Base-by-base conservation (phyloP, 2,329 filamentous ascomycete species). In the Akanthomyces uredinophilus region DNA sequence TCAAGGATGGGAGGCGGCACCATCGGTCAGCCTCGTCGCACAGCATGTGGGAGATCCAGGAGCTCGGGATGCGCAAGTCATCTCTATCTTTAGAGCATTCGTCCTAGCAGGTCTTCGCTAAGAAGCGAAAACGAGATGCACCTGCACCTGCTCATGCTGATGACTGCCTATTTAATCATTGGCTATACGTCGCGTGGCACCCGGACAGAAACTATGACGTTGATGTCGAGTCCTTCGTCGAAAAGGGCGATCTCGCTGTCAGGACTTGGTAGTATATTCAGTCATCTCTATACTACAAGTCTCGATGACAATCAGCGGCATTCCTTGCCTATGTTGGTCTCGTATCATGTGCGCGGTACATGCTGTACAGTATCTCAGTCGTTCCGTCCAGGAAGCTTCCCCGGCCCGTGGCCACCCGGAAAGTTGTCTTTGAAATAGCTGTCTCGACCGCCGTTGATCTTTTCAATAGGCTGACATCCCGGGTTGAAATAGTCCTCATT, bases 401-500 rank as follows among this genome's bases (percentile, higher is more conserved):
- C 18, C 16, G 52, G 51, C 14, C 13, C 20, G 27, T 16, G 35
- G 1, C 20, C 35, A 1, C 52, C 60, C 3, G 46, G 53, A 16
- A 51, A 53, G 6, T 27, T 37, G 35, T 50, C 10, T 18, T 35
- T 27, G 8, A 54, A 63, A 29, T 54, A 63, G 1, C 10, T 35
- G 10, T 55, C 35, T 20, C 43, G 29, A 32, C n/a, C 11, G 5
- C 3, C 1, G 10, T 41, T 32, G 22, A 55, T 58, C 20, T 54
- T 14, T n/a, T 68, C 63, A 2, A 70, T 64, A 3, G 70, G 65
- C n/a, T 68, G 68, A 24, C 73, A 76, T 2, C 67, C 73, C 0
- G 73, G 73, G 14, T 68, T 57, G 68, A 70, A 77, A 66, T 86
- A 83, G 67, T 88, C 85, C 29, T 83, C 77, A 0, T 73, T 68